Evolutionary conservation across 169 alveolate species (phyloP), one percentile per base, ranked within the genome.

Genomic region (Cryptosporidium tyzzeri): DNA sequence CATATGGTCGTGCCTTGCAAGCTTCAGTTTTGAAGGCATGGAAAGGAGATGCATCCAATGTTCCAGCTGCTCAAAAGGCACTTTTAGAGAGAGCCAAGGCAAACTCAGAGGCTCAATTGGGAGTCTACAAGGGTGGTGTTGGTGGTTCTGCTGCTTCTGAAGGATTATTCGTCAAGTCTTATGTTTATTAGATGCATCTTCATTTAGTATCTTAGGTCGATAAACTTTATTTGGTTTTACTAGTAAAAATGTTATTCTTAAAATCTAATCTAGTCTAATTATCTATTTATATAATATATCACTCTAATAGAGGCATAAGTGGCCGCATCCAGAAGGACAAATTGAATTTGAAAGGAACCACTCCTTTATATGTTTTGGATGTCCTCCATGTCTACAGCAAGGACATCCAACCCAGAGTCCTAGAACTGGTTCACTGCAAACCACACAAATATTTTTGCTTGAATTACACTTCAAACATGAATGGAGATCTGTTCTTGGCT

Each of bases 1-100:
- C 99, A 48, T 98, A 97, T 91, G 99, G 99, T 74, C 95, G 99
- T 84, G 99, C 99, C 41, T 95, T 98, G 62, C 99, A 98, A 95
- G 96, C 96, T 33, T 94, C 99, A 26, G 94, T 97, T 75, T 93
- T 98, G 50, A 97, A 97, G 94, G 94, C 99, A 33, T 98, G 99
- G 99, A 91, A 86, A 55, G 99, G 99, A 53, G 96, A 96, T 92
- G 92, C 93, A 41, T 99, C 96, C 86, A 97, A 98, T 93, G 96
- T 94, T 71, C 94, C 93, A 48, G 97, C 96, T 41, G 99, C 99
- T 18, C 98, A 98, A 92, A 95, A 94, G 85, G 98, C 97, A 33
- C 93, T 98, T 71, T 69, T 97, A 73, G 94, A 92, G 70, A 95
- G 99, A 91, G 99, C 99, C 69, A 96, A 95, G 94, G 99, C 99